Evolutionary conservation across 306 rosid species (phyloP).

Genomic region (Arachis stenosperma): DNA sequence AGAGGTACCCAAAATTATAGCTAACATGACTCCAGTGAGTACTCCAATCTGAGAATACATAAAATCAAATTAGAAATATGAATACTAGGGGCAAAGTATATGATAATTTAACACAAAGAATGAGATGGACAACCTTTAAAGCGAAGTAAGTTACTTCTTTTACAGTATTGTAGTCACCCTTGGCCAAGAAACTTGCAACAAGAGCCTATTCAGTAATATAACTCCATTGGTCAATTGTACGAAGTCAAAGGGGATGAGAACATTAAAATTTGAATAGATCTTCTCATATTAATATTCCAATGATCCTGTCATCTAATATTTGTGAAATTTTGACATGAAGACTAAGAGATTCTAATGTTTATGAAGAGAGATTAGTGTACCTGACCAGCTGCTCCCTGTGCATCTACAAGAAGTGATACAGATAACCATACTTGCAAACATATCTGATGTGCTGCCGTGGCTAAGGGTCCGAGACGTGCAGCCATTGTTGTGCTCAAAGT

Average conservation of each 20-base stretch:
- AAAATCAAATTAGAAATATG: conserved; percentile 1
- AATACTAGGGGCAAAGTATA: neutral
- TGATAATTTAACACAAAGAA: neutral
- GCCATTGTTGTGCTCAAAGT: conserved; percentile 34
- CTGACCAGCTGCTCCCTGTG: conserved; percentile 35
- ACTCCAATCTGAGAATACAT: conserved; percentile 14
- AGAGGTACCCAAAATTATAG: conserved; percentile 25
- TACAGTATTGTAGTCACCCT: conserved; percentile 28
- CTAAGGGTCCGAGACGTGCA: conserved; percentile 30
- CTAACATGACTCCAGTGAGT: conserved; percentile 22
- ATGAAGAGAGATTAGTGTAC: neutral
- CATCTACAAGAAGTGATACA: conserved; percentile 35
- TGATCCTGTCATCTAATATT: too few species aligned
- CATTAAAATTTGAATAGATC: neutral
- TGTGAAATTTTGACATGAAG: too few species aligned
- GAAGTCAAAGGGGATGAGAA: neutral
- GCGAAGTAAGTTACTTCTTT: conserved; percentile 14
- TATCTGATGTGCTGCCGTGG: conserved; percentile 37
- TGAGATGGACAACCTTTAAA: conserved; percentile 6
- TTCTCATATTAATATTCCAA: too few species aligned
- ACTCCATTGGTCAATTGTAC: neutral
- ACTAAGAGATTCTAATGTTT: too few species aligned
- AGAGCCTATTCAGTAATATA: conserved; percentile 15
- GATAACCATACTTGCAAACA: conserved; percentile 35
- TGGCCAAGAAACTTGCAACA: conserved; percentile 29